Percentiles rank a stretch among this genome's conserved stretches.
These are phyloP conservation scores for Iberis pinnata DNA, from an alignment of 345 rosid genomes.

Conservation along the genomic window DNA sequence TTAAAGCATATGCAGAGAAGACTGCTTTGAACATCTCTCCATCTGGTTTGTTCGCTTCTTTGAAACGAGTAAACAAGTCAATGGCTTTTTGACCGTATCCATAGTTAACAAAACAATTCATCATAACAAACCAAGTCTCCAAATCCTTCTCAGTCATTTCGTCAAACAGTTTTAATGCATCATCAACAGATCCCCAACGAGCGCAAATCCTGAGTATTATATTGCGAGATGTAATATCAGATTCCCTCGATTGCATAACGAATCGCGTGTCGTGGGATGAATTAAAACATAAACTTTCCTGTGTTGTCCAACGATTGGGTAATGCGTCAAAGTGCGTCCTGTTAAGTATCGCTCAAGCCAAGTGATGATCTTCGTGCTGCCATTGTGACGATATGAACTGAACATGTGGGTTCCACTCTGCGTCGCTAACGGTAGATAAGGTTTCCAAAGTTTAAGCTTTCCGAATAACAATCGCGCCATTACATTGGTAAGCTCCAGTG, in stretches of 20 bases:
- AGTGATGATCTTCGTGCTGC: not conserved
- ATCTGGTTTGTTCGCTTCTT: slow-evolving; percentile 55
- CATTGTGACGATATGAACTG: no score
- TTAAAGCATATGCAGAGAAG: slow-evolving; percentile 52
- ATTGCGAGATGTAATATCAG: no score
- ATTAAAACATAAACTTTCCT: no score
- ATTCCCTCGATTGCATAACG: no score
- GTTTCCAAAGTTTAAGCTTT: no score
- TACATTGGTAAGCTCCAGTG: no score
- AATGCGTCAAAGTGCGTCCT: not conserved
- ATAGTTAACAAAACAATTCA: slow-evolving; percentile 60
- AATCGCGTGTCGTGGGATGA: no score
- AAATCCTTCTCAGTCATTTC: slow-evolving; percentile 46
- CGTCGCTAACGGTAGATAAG: no score
- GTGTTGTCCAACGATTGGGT: not conserved
- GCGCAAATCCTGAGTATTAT: no score
- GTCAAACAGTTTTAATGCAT: slow-evolving; percentile 46
- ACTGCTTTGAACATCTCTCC: slow-evolving; percentile 46
- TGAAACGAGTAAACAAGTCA: slow-evolving; percentile 59
- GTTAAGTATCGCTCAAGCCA: not conserved
- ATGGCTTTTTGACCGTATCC: slow-evolving; percentile 79
- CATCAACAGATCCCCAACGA: slow-evolving; percentile 48
- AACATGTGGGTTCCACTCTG: no score
- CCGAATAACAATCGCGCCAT: no score
- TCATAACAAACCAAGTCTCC: slow-evolving; percentile 58